A percentile compares a stretch with the other conserved stretches of the same genome.
phyloP scores from a whole-genome alignment of 2,329 filamentous ascomycete species.

The Fusarium euwallaceae region DNA sequence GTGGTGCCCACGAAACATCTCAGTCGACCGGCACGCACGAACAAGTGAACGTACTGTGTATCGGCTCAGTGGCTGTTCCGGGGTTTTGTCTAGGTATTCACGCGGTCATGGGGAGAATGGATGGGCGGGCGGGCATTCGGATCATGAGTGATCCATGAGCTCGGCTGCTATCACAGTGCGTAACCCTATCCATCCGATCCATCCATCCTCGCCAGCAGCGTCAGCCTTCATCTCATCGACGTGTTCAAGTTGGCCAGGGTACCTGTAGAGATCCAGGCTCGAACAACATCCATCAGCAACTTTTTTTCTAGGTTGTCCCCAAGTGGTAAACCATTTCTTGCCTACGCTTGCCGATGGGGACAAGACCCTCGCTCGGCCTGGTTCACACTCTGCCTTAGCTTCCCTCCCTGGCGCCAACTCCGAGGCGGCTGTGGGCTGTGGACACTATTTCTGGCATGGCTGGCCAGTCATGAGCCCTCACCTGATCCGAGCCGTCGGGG shows the following conservation, averaged over 20 bases:
- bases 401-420: slow-evolving; percentile 38
- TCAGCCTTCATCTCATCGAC: slow-evolving; percentile 2
- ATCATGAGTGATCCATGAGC: slow-evolving; percentile 31
- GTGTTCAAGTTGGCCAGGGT: background rate
- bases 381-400: slow-evolving; percentile 24
- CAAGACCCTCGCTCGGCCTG: slow-evolving; percentile 6
- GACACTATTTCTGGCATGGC: slow-evolving; percentile 45
- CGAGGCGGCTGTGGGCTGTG: slow-evolving; percentile 47
- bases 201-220: background rate
- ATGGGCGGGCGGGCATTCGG: slow-evolving; percentile 26
- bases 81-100: slow-evolving; percentile 20
- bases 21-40: slow-evolving; percentile 25
- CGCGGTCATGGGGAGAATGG: slow-evolving; percentile 31
- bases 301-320: background rate
- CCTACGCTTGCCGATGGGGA: slow-evolving; percentile 32
- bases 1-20: slow-evolving; percentile 29
- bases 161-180: slow-evolving; percentile 2
- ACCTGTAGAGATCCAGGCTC: background rate
- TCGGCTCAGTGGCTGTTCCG: slow-evolving; percentile 33
- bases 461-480: slow-evolving; percentile 38
- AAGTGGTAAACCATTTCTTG: slow-evolving; percentile 2
- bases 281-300: background rate
- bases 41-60: slow-evolving; percentile 1
- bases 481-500: slow-evolving; percentile 39
- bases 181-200: background rate